Base-by-base conservation (phyloP, 805 yeast genomes). In the Yamadazyma sp. region DNA sequence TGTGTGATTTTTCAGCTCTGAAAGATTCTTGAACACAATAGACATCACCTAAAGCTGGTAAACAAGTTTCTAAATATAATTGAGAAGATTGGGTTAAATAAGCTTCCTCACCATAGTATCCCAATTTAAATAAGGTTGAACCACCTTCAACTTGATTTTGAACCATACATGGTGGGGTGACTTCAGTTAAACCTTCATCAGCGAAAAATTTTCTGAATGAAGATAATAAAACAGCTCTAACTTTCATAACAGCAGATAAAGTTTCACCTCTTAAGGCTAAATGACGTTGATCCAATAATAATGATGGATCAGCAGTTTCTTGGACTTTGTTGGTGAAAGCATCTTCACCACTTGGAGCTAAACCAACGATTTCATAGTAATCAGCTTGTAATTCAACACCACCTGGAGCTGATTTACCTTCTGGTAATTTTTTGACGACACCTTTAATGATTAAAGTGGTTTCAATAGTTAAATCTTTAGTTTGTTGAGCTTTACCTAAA, bases 141-240 rank as follows among this genome's bases (percentile, higher is more conserved):
- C 99, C 99, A 60, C 99, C 98, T 70, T 93, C 99, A 41, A 93
- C 99, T 72, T 93, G 98, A 25, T 96, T 89, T 70, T 93, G 98
- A 38, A 93, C 99, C 98, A 93, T 93, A 68, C 98, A 89, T 55
- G 99, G 99, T 30, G 98, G 97, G 25, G 98, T 93, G 41, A 94
- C 96, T 73, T 93, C 99, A 21, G 78, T 67, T 34, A 89, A 55
- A 22, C 77, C 75, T 66, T 82, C 86, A 54, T 86, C 93, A 16
- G 59, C 69, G 58, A 75, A 91, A 40, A 83, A 83, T 48, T 78
- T 73, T 69, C 99, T 80, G 49, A 93, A 63, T 25, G 93, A 65
- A 34, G 69, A 69, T 51, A 93, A 66, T 37, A 88, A 73, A 24
- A 79, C 69, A 25, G 96, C 93, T 64, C 99, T 82, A 23, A 93